Base-by-base conservation (phyloP, 371 early-diverging fungal genomes). In the Parasitella parasitica region DNA sequence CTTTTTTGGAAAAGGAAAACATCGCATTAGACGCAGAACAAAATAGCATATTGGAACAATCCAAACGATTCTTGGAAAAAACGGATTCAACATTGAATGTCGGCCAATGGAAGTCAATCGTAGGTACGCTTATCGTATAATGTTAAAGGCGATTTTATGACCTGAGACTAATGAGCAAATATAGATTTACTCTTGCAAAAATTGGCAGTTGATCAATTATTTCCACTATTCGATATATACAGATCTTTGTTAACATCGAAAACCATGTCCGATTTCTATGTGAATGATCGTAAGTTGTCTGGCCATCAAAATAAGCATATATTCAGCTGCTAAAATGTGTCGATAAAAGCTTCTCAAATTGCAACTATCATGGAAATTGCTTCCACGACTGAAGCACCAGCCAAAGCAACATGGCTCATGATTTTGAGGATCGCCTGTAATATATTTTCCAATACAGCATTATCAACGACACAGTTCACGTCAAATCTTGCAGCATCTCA, bases 151-250 rank as follows among this genome's bases (percentile, higher is more conserved):
- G 38, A 2, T 15, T 16, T 9, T 18, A 39, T 6, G n/a, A 39
- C 6, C 5, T 15, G 39, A 16, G 6, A 1, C 38, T 39, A 6
- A 4, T 6, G 13, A n/a, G n/a, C n/a, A n/a, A n/a, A n/a, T n/a
- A n/a, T 70, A 80, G 83, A 75, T 61, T 35, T 57, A 9, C 54
- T 82, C 11, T 36, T 71, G 24, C 59, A 57, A 1, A 69, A 71
- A 6, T 53, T 92, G 1, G 71, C 85, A 0, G 58, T 62, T 8
- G 80, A 83, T 11, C 77, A 86, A 37, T 64, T 80, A 28, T 90
- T 89, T 61, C 90, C 92, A 11, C 56, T 86, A 8, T 58, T 90
- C 24, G 92, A 92, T 61, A 77, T 92, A 35, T 70, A 87, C 53
- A 75, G 88, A 11, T 78, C 87, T 48, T 54, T 91, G 6, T 60